Percentiles rank a stretch among this genome's conserved stretches.
These are phyloP conservation scores for Nigrograna mackinnonii DNA, from an alignment of 2,329 filamentous ascomycete genomes.

Conservation along the genomic window DNA sequence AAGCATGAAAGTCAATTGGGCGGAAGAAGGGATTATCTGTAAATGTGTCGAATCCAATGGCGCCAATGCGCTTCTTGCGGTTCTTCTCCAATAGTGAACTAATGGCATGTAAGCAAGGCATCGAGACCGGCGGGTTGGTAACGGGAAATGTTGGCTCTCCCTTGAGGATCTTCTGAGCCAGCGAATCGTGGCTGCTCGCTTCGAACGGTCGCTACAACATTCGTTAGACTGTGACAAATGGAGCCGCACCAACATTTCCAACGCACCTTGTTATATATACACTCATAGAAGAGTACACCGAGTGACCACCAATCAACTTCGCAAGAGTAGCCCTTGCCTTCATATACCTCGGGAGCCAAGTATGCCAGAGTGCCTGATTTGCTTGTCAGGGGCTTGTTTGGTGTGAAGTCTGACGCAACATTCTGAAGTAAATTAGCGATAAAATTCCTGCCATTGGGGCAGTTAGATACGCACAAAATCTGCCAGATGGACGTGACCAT, in stretches of 20 bases:
- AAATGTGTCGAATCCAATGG: constrained; percentile 79
- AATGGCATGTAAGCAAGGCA: constrained; percentile 87
- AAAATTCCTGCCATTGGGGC: no score
- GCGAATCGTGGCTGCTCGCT: constrained; percentile 78
- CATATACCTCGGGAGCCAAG: constrained; percentile 92
- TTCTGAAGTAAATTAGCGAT: constrained; percentile 66
- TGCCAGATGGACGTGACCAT: constrained; percentile 85
- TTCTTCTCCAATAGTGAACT: constrained; percentile 81
- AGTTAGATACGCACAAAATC: constrained; percentile 76
- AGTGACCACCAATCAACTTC: constrained; percentile 99
- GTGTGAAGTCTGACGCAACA: constrained; percentile 89
- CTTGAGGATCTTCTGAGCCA: constrained; percentile 80
- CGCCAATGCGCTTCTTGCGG: constrained; percentile 79
- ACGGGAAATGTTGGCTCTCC: constrained; percentile 87
- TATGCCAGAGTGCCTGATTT: constrained; percentile 97
- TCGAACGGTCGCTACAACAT: constrained; percentile 82
- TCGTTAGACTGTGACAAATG: neutral
- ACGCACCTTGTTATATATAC: constrained; percentile 95
- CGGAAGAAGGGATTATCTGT: constrained; percentile 89
- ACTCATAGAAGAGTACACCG: constrained; percentile 98
- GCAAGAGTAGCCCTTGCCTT: constrained; percentile 83
- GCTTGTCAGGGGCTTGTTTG: constrained; percentile 82
- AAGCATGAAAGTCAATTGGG: constrained; percentile 77
- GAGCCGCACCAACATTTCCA: neutral
- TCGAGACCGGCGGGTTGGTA: constrained; percentile 86